Evolutionary conservation across 2,329 filamentous ascomycete genomes (phyloP).

Genomic region (Fusarium sp.): DNA sequence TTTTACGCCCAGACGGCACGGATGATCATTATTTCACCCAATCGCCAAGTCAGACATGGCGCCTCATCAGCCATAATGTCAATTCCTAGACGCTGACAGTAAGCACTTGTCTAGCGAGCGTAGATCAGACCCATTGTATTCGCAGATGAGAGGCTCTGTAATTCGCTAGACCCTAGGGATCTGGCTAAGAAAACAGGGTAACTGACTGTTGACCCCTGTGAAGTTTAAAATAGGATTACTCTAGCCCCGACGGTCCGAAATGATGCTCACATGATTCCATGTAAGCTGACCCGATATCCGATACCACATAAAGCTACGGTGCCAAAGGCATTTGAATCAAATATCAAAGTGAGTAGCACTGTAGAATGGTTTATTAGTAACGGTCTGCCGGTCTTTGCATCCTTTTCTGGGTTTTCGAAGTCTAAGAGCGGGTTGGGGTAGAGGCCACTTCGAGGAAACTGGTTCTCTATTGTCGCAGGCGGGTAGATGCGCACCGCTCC

Average conservation of each 20-base stretch:
- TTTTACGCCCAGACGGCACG: background rate
- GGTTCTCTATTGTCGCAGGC: background rate
- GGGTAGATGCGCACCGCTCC: background rate
- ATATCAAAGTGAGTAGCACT: too few species aligned
- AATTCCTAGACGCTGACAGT: background rate
- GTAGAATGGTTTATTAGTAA: too few species aligned
- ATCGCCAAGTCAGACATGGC: background rate
- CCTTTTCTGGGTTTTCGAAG: slow-evolving; percentile 1
- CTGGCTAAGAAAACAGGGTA: too few species aligned
- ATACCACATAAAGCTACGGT: background rate
- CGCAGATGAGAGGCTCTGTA: background rate
- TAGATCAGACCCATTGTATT: background rate
- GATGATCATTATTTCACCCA: background rate
- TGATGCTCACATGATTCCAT: too few species aligned
- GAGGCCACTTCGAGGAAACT: background rate
- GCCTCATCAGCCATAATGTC: background rate
- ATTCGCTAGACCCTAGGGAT: background rate
- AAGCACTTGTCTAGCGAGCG: background rate
- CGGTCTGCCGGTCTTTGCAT: background rate
- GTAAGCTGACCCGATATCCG: background rate
- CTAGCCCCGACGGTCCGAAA: background rate
- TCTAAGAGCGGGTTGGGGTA: background rate
- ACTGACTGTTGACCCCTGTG: background rate
- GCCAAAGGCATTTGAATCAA: rapidly evolving
- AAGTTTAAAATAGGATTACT: background rate